Evolutionary conservation across 192 early-diverging fungal genomes (phyloP), one percentile per base, ranked within the genome.

Genomic region (Coemansia sp.): DNA sequence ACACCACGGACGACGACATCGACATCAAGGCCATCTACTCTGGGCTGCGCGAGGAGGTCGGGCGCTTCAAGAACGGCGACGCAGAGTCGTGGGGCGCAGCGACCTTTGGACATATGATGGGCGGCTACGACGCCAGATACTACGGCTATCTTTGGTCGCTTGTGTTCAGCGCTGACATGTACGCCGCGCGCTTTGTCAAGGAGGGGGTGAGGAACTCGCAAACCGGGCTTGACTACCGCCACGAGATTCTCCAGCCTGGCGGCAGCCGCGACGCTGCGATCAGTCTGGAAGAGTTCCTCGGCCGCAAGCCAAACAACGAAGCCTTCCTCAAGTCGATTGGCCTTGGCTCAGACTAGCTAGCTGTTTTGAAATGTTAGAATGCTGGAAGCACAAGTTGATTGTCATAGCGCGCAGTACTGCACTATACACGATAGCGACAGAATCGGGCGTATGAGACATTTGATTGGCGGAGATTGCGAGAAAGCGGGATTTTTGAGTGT

Each of bases 151-250:
- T 91, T 62, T 93, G 87, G 86, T 86, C 87, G 9, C 83, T 90
- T 80, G 90, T 92, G 54, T 92, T 87, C 67, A 87, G 89, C 5
- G 88, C 88, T 34, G 93, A 95, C 79, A 90, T 95, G 85, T 95
- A 84, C 70, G 90, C 81, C 36, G 83, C 85, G 33, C 82, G 88
- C 17, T 91, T 92, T 73, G 75, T 84, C 54, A 82, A 81, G n/a
- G 83, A 89, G 17, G 77, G 81, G 25, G 76, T 92, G 13, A 48
- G 85, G 9, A 72, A 62, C 23, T 19, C 50, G 23, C 38, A 61
- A 52, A 62, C 64, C 3, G 70, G 63, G 11, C 50, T 72, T 48
- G 70, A 72, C 50, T 71, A 71, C 34, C 70, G 70, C 59, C 49
- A 43, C 41, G 58, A 61, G 43, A 71, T 71, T 36, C 70, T 71